Conservation (phyloP, 768 basidiomycete genomes). For the Tricholoma saponaceum region DNA sequence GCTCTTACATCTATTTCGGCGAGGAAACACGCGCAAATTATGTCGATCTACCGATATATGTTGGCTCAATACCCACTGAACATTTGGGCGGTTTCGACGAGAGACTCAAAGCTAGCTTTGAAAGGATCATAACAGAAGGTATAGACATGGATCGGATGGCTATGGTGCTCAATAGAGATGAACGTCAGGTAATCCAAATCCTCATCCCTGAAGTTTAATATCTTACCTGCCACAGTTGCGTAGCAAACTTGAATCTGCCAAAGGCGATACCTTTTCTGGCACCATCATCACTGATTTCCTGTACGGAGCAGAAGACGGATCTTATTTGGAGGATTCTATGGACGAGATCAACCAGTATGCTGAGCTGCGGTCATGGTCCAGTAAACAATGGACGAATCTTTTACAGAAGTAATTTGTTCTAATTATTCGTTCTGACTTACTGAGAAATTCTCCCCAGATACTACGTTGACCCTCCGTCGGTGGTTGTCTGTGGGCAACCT, state of each 20-base stretch:
- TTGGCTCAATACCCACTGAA: conserved; percentile 82
- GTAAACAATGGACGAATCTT: conserved; percentile 70
- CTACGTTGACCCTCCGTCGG: conserved; percentile 65
- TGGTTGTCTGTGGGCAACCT: conserved; percentile 84
- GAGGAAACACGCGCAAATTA: conserved; percentile 71
- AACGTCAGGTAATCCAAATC: conserved; percentile 60
- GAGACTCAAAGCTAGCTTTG: conserved; percentile 64
- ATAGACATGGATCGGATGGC: conserved; percentile 90
- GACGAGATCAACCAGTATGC: conserved; percentile 76
- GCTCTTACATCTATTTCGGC: conserved; percentile 83
- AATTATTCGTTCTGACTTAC: conserved; percentile 1
- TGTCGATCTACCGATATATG: conserved; percentile 70
- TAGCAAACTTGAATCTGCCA: conserved; percentile 77
- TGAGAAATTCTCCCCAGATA: conserved; percentile 47
- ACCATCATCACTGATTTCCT: conserved; percentile 80
- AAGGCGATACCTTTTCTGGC: conserved; percentile 75
- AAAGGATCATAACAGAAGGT: conserved; percentile 65
- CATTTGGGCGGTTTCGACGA: conserved; percentile 69
- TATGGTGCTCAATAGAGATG: conserved; percentile 82
- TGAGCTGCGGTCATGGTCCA: conserved; percentile 66
- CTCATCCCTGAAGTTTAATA: not conserved
- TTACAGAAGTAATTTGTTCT: conserved; percentile 55
- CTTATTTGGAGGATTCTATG: conserved; percentile 67
- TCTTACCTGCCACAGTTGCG: conserved; percentile 51
- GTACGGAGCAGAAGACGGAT: conserved; percentile 81